Conservation (phyloP, 2,329 filamentous ascomycete species). For the Apiospora rasikravindrae region DNA sequence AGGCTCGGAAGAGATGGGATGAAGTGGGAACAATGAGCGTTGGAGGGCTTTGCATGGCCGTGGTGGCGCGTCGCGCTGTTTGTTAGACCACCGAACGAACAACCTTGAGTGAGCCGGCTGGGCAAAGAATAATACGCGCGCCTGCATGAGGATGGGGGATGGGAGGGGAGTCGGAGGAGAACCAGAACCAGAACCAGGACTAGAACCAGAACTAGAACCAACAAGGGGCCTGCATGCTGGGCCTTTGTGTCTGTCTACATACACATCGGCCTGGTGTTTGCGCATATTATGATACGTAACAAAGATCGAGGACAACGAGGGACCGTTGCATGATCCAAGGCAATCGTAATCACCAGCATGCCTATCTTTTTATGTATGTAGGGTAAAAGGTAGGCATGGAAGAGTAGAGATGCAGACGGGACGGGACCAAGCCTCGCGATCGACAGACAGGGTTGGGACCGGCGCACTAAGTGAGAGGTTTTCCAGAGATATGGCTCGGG, state of each 20-base stretch:
- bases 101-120: not conserved
- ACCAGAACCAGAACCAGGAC: not conserved
- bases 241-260: not conserved
- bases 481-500: not conserved
- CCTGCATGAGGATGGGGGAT: not conserved
- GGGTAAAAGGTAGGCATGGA: not conserved
- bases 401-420: conserved; percentile 5
- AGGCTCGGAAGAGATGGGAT: conserved; percentile 12
- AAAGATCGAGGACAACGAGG: not conserved
- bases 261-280: not conserved
- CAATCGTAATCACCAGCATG: not conserved
- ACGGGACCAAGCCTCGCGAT: conserved; percentile 7
- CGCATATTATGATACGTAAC: conserved; percentile 11
- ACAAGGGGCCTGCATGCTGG: not conserved
- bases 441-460: conserved; percentile 12
- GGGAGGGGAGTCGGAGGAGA: not conserved
- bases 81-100: conserved; percentile 8
- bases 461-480: conserved; percentile 7
- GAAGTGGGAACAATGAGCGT: conserved; percentile 9
- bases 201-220: not conserved
- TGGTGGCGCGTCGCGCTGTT: conserved; percentile 12
- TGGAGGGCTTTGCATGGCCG: conserved; percentile 4
- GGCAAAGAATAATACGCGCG: not conserved
- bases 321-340: conserved; percentile 1
- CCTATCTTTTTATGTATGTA: not conserved